Conservation (phyloP, 805 yeast species). For the Candida sithepensis region DNA sequence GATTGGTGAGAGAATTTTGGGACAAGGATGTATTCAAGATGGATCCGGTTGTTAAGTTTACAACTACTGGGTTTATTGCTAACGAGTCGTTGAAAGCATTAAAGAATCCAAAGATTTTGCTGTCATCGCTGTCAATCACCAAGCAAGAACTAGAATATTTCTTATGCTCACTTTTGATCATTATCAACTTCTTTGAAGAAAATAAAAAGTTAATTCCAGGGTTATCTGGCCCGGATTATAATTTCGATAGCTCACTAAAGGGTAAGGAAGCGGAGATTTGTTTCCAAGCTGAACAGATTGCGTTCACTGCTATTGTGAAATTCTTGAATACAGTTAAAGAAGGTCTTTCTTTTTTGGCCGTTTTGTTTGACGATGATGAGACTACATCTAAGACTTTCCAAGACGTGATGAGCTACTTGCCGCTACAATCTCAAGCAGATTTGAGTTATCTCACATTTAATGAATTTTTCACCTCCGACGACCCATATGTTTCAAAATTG, state of each 20-base stretch:
- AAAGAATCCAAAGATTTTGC: slow-evolving; percentile 32
- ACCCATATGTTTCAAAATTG: slow-evolving; percentile 50
- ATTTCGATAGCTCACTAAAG: slow-evolving; percentile 44
- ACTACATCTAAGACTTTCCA: slow-evolving; percentile 42
- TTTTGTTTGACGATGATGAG: slow-evolving; percentile 64
- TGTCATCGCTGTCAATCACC: slow-evolving; percentile 42
- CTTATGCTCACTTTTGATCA: slow-evolving; percentile 64
- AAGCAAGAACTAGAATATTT: slow-evolving; percentile 61
- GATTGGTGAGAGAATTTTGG: slow-evolving; percentile 83
- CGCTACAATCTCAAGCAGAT: slow-evolving; percentile 64
- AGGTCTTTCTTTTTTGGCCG: slow-evolving; percentile 82
- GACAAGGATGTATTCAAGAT: slow-evolving; percentile 56
- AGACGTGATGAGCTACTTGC: slow-evolving; percentile 66
- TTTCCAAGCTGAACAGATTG: slow-evolving; percentile 86
- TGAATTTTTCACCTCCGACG: slow-evolving; percentile 72
- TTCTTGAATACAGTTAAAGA: slow-evolving; percentile 79
- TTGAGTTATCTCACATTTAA: slow-evolving; percentile 65
- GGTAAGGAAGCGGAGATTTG: slow-evolving; percentile 56
- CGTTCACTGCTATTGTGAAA: slow-evolving; percentile 72
- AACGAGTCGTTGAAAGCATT: slow-evolving; percentile 41
- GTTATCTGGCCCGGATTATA: slow-evolving; percentile 52
- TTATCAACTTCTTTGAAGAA: slow-evolving; percentile 65
- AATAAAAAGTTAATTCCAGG: slow-evolving; percentile 63
- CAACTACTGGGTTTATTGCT: slow-evolving; percentile 33
- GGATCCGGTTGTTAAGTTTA: slow-evolving; percentile 30